Conservation (phyloP, 352 stramenopile genomes). For the Peronospora farinosa region DNA sequence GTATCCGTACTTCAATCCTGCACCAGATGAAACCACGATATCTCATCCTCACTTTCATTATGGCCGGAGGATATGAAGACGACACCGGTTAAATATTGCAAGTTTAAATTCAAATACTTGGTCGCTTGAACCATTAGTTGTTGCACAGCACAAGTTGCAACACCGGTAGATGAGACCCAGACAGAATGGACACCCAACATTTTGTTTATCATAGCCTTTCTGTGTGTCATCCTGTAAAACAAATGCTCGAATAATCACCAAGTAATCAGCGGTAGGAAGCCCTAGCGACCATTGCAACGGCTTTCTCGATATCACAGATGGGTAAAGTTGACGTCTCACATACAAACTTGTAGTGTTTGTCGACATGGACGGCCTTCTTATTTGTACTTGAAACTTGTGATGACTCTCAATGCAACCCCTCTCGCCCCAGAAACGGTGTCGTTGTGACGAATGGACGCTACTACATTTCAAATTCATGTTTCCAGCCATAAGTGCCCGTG, state of each 20-base stretch:
- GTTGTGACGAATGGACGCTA: constrained; percentile 11
- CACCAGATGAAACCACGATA: too few relatives aligned
- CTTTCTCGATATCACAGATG: constrained; percentile 30
- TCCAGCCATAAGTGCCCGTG: constrained; percentile 4
- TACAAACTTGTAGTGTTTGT: constrained; percentile 22
- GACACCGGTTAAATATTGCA: too few relatives aligned
- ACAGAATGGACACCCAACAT: too few relatives aligned
- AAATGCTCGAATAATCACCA: background rate
- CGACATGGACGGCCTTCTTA: constrained; percentile 20
- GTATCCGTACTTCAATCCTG: too few relatives aligned
- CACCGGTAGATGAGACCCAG: too few relatives aligned
- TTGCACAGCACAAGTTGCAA: too few relatives aligned
- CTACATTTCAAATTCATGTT: constrained; percentile 22
- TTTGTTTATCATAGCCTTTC: too few relatives aligned
- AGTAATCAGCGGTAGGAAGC: constrained; percentile 5
- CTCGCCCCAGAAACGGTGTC: constrained; percentile 13
- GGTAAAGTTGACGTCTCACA: constrained; percentile 9
- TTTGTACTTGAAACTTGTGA: constrained; percentile 4
- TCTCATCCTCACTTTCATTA: too few relatives aligned
- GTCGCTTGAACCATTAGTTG: too few relatives aligned
- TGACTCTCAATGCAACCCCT: constrained; percentile 14
- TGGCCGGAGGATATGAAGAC: too few relatives aligned
- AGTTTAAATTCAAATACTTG: too few relatives aligned
- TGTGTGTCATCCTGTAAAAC: too few relatives aligned
- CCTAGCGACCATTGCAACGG: constrained; percentile 1